Evolutionary conservation across 2,329 filamentous ascomycete species (phyloP), one percentile per base, ranked within the genome.

Genomic region (Fusarium mundagurra): DNA sequence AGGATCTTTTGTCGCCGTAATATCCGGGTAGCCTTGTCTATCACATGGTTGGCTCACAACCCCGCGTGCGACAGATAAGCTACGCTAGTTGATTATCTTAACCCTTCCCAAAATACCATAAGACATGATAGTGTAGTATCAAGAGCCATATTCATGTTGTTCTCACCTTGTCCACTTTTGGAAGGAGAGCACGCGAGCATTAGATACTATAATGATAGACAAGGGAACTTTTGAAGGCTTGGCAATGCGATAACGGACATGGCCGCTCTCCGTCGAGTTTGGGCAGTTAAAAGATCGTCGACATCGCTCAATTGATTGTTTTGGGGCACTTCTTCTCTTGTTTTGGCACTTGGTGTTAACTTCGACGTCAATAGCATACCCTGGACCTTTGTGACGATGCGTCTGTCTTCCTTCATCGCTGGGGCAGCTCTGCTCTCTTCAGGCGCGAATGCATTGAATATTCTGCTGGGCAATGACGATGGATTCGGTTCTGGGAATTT

Each of bases 401-500:
- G 72, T 67, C 17, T 77, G 14, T 65, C 71, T 20, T 73, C 62
- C 10, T 38, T 76, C 16, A n/a, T 80, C 9, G 55, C 68, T 11
- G 63, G 67, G 34, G 68, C 62, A 18, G 66, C 67, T 4, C 14
- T 80, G 34, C 61, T 59, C 41, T 55, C 76, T 24, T 72, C 78
- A 6, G 64, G 54, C 3, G 67, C 71, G 0, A 73, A 76, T 8
- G 78, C 74, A 10, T 60, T 81, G 29, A 81, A 81, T 22, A 80
- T 81, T 51, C 60, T 81, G 18, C 47, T 81, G 1, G 80, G 76
- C 20, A 81, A 81, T 39, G 79, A 81, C 12, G 80, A 81, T 53
- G 78, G 80, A 5, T 81, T 81, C 8, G 79, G 75, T 8, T 81
- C 80, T 6, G 78, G 64, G 8, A 81, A 81, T 29, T 58, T 81